Evolutionary conservation across 345 rosid genomes (phyloP).

Genomic region (Litchi chinensis): DNA sequence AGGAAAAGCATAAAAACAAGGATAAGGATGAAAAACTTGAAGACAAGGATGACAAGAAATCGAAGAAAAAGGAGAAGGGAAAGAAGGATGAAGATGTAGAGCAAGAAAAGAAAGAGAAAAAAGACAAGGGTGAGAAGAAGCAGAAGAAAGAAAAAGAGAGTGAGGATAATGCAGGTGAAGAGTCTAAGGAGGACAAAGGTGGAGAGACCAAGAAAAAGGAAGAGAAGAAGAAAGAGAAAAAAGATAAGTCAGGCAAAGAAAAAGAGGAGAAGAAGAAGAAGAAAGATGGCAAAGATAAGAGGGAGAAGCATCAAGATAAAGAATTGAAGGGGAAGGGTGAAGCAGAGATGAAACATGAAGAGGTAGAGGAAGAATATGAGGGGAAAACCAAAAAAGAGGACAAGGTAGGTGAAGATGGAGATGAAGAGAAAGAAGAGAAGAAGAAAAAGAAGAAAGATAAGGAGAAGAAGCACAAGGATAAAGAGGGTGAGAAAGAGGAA

Average conservation of each 20-base stretch:
- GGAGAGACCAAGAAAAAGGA: neutral
- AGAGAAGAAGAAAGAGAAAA: neutral
- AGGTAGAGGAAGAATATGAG: neutral
- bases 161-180: slow-evolving; percentile 12
- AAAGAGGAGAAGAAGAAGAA: neutral
- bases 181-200: neutral
- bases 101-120: neutral
- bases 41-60: slow-evolving; percentile 25
- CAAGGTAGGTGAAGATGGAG: slow-evolving; percentile 11
- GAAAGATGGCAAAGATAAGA: neutral
- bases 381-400: neutral
- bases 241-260: neutral
- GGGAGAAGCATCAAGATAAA: slow-evolving; percentile 10
- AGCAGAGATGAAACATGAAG: neutral
- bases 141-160: neutral
- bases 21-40: neutral
- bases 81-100: neutral
- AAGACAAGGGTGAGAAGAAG: slow-evolving; percentile 7
- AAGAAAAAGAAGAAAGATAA: slow-evolving; percentile 5
- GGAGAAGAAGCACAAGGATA: neutral
- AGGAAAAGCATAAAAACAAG: slow-evolving; percentile 41
- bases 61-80: slow-evolving; percentile 31
- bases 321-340: slow-evolving; percentile 33
- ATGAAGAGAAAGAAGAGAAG: slow-evolving; percentile 4
- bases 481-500: slow-evolving; percentile 10